Evolutionary conservation across 345 rosid species (phyloP), one percentile per base, ranked within the genome.

Genomic region (Lagerstroemia speciosa): DNA sequence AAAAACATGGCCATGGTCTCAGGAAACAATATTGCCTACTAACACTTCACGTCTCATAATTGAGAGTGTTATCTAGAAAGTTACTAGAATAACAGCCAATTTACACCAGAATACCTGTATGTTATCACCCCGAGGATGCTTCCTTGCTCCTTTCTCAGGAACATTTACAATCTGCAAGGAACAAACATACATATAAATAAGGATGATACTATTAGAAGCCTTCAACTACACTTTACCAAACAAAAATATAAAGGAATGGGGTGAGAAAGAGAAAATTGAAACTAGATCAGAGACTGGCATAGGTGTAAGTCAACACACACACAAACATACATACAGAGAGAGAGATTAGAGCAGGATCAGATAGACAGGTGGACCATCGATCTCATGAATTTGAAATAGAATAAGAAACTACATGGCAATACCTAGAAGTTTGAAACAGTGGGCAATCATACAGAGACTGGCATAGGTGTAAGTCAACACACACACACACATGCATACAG

Each of bases 141-240:
- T 93, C 83, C 98, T 89, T 63, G 97, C 94, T 53, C 97, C 98
- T 74, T 93, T 93, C 86, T 92, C 97, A 31, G 98, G 98, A 81
- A 93, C 97, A 78, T 84, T 93, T 43, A 93, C 97, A 33, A 86
- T 84, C 98, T 93, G 93, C 41, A 68, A 34, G 74, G 66, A 46
- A 77, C 57, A 40, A 80, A 64, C 60, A 79, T 65, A 32, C 33
- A 62, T 19, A 6, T 0, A 53, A 20, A 55, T 15, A 34, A 8
- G 71, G 41, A 17, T 38, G 58, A 29, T 20, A 22, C 34, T 58
- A 26, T 55, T 4, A 19, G 24, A 19, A 48, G 3, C 20, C n/a
- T 48, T n/a, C 3, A 48, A 3, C 55, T 55, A 64, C 19, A 36
- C 67, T 10, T 12, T 17, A 64, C 24, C 37, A 29, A 64, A 5